Base-by-base conservation (phyloP, 179 eudicot genomes). In the Nepenthes alata region DNA sequence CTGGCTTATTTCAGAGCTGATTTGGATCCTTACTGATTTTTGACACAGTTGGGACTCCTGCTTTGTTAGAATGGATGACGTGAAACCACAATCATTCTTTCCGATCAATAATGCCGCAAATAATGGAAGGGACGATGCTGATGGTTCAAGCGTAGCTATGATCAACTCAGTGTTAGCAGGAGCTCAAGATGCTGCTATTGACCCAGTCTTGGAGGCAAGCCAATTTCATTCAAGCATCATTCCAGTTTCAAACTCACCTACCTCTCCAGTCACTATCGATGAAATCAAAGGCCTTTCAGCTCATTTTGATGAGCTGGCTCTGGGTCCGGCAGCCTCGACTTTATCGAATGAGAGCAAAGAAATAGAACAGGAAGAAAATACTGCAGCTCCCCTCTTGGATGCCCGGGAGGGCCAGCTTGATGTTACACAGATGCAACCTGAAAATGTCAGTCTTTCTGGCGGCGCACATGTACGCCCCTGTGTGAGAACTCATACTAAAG, bases 401-500 rank as follows among this genome's bases (percentile, higher is more conserved):
- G 11, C 14, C 59, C 16, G 6, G 14, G 59, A 35, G n/a, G 59
- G 13, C 2, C 45, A 57, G 4, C 6, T 10, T 10, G 12, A 57
- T 14, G 44, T 11, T 57, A 35, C 14, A 1, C 15, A 10, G 5
- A 4, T 11, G 44, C 10, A 57, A 3, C 45, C 11, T 57, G 44
- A 57, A 35, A 44, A 57, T 57, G 37, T 35, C 14, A 57, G 44
- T 57, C 44, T 6, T 35, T 57, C 3, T 3, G 13, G 44, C 6
- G 11, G 2, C 11, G 59, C 59, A 6, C 14, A 36, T 57, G 59
- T 57, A 35, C 14, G 59, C 59, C 59, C 59, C 13, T 44, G 59
- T 10, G 59, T 37, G 45, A 57, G 44, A 35, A 13, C 8, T 6
- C 7, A 6, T 55, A 1, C 36, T 1, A 12, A 57, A 57, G 59